These are phyloP conservation scores for Colletotrichum agaves DNA, from an alignment of 2,329 filamentous ascomycete species.

Conservation along the genomic window DNA sequence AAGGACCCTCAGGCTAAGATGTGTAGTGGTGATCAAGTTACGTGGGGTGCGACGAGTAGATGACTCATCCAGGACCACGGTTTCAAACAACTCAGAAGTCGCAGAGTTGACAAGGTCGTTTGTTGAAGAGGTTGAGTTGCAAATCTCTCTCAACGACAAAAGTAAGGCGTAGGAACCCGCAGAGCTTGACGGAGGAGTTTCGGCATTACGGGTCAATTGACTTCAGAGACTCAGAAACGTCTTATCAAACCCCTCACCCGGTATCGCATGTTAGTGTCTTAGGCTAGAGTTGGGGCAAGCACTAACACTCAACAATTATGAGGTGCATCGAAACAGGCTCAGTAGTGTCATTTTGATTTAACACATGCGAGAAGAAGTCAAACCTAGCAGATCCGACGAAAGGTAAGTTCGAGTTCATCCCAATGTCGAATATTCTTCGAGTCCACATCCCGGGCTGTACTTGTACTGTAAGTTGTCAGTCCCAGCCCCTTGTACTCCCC, in stretches of 20 bases:
- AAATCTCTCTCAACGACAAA: not conserved
- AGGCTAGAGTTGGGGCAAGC: not conserved
- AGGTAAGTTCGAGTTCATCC: not conserved
- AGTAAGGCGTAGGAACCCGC: not conserved
- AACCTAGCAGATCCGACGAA: not conserved
- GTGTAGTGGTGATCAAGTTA: slow-evolving; percentile 17
- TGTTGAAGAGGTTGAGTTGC: not conserved
- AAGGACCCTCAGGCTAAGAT: not conserved
- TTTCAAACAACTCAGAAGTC: not conserved
- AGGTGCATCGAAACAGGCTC: not conserved
- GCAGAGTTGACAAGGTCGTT: not conserved
- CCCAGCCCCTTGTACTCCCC: not conserved
- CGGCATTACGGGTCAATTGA: slow-evolving; percentile 12
- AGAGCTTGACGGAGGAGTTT: slow-evolving; percentile 22
- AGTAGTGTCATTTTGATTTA: not conserved
- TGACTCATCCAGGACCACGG: slow-evolving; percentile 22
- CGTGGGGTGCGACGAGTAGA: slow-evolving; percentile 8
- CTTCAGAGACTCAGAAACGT: slow-evolving; percentile 2
- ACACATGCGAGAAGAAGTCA: not conserved
- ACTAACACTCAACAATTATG: slow-evolving; percentile 2
- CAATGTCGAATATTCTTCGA: not conserved
- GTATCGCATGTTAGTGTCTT: slow-evolving; percentile 2
- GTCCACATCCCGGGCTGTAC: not conserved
- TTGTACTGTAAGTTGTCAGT: not conserved
- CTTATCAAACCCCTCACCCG: slow-evolving; percentile 16